A percentile compares a stretch with the other conserved stretches of the same genome.
phyloP scores from a whole-genome alignment of 768 basidiomycete genomes.

The Hypholoma sublateritium region DNA sequence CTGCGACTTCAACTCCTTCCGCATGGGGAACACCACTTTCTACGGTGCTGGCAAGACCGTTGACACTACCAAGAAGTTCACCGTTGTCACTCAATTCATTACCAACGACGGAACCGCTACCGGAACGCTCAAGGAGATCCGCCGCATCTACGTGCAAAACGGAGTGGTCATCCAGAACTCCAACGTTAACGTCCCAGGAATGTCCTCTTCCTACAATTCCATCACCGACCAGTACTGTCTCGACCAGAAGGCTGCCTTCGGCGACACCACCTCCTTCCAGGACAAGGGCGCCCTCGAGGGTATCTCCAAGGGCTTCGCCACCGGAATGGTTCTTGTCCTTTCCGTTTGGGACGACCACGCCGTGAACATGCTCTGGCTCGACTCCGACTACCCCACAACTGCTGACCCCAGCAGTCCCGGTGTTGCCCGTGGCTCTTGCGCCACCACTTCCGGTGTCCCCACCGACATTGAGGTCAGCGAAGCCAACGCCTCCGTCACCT shows the following conservation, averaged over 20 bases:
- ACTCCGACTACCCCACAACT: slow-evolving; percentile 42
- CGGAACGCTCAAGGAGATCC: slow-evolving; percentile 52
- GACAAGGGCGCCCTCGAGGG: slow-evolving; percentile 38
- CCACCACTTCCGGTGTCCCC: slow-evolving; percentile 47
- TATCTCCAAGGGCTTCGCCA: slow-evolving; percentile 34
- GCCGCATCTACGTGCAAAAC: slow-evolving; percentile 55
- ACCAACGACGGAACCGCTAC: slow-evolving; percentile 42
- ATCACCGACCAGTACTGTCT: slow-evolving; percentile 51
- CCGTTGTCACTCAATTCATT: slow-evolving; percentile 60
- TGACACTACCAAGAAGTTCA: slow-evolving; percentile 51
- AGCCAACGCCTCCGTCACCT: slow-evolving; percentile 45
- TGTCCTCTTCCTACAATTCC: slow-evolving; percentile 37
- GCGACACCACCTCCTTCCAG: slow-evolving; percentile 46
- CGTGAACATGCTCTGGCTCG: slow-evolving; percentile 57
- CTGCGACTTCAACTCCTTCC: slow-evolving; percentile 65
- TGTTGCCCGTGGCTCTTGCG: slow-evolving; percentile 49
- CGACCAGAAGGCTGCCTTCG: slow-evolving; percentile 46
- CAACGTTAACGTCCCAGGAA: slow-evolving; percentile 42
- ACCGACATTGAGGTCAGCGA: slow-evolving; percentile 37
- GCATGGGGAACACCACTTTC: slow-evolving; percentile 48
- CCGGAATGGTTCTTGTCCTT: slow-evolving; percentile 50
- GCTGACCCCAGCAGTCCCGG: slow-evolving; percentile 36
- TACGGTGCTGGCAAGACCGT: slow-evolving; percentile 47
- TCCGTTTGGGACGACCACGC: slow-evolving; percentile 54
- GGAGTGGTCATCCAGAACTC: slow-evolving; percentile 53